A percentile compares a stretch with the other conserved stretches of the same genome.
These are phyloP conservation scores for Geum urbanum DNA, from an alignment of 306 rosid genomes.

Conservation along the genomic window DNA sequence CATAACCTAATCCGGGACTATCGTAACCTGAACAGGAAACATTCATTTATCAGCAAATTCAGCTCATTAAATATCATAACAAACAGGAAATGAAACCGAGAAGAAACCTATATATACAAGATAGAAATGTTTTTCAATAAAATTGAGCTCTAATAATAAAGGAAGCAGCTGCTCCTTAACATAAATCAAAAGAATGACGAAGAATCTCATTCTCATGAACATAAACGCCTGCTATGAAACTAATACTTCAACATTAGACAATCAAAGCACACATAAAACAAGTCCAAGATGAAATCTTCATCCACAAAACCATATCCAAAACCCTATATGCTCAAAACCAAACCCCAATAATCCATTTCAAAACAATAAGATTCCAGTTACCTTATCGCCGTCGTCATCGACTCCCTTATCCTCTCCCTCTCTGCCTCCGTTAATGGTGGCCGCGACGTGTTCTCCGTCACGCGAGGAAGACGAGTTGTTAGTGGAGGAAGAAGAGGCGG, in stretches of 20 bases:
- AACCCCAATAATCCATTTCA: too few relatives aligned
- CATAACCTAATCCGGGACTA: too few relatives aligned
- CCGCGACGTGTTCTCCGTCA: background rate
- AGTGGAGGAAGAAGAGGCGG: slow-evolving; percentile 19
- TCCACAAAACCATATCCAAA: background rate
- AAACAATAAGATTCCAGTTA: background rate
- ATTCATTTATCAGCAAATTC: background rate
- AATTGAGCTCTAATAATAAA: too few relatives aligned
- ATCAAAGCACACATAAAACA: background rate
- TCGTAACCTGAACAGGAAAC: background rate
- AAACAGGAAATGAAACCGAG: background rate
- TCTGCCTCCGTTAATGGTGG: too few relatives aligned
- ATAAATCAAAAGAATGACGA: background rate
- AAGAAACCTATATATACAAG: too few relatives aligned
- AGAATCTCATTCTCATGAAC: background rate
- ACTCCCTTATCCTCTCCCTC: too few relatives aligned
- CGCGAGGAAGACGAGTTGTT: slow-evolving; percentile 17
- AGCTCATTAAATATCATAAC: background rate
- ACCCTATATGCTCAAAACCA: background rate
- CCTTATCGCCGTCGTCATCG: slow-evolving; percentile 17
- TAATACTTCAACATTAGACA: too few relatives aligned
- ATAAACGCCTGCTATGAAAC: background rate
- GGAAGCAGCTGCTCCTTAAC: too few relatives aligned
- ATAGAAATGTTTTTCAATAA: too few relatives aligned
- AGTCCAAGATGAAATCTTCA: background rate